Percentiles rank a stretch among this genome's conserved stretches.
These are phyloP conservation scores for Russula lepida DNA, from an alignment of 768 basidiomycete species.

Conservation along the genomic window DNA sequence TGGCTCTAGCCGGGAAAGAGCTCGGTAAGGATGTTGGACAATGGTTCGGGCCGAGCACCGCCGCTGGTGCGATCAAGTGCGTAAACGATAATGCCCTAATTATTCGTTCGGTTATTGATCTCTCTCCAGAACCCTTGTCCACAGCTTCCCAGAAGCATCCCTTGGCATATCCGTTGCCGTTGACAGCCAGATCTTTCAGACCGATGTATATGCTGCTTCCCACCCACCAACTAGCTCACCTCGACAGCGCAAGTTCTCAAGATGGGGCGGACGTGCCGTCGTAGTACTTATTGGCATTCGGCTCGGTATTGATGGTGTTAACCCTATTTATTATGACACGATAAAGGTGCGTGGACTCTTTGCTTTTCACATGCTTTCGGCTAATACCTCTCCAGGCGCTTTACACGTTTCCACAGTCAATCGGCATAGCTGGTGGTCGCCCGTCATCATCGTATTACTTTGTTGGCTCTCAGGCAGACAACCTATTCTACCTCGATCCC, in stretches of 20 bases:
- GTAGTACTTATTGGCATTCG: slow-evolving; percentile 80
- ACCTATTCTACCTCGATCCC: slow-evolving; percentile 76
- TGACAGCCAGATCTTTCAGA: slow-evolving; percentile 76
- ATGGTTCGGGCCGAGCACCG: slow-evolving; percentile 97
- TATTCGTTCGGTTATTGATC: not conserved
- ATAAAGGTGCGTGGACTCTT: slow-evolving; percentile 45
- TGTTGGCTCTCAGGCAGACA: slow-evolving; percentile 84
- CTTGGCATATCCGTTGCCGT: slow-evolving; percentile 76
- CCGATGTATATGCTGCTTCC: slow-evolving; percentile 80
- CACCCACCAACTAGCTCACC: slow-evolving; percentile 26
- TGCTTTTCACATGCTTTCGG: not conserved
- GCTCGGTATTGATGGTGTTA: slow-evolving; percentile 87
- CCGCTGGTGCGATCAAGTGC: slow-evolving; percentile 93
- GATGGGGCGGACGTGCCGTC: slow-evolving; percentile 81
- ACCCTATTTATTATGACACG: slow-evolving; percentile 88
- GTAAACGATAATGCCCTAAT: not conserved
- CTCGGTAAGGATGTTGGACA: slow-evolving; percentile 92
- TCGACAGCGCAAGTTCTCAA: slow-evolving; percentile 21
- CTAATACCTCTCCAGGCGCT: slow-evolving; percentile 44
- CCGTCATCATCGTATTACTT: slow-evolving; percentile 99
- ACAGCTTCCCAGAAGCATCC: slow-evolving; percentile 70
- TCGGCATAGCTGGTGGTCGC: slow-evolving; percentile 93
- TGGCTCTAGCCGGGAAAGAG: slow-evolving; percentile 92
- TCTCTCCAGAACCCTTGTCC: slow-evolving; percentile 57
- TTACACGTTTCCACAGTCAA: slow-evolving; percentile 90